Evolutionary conservation across 805 yeast species (phyloP).

Genomic region (Debaryomyces hansenii): DNA sequence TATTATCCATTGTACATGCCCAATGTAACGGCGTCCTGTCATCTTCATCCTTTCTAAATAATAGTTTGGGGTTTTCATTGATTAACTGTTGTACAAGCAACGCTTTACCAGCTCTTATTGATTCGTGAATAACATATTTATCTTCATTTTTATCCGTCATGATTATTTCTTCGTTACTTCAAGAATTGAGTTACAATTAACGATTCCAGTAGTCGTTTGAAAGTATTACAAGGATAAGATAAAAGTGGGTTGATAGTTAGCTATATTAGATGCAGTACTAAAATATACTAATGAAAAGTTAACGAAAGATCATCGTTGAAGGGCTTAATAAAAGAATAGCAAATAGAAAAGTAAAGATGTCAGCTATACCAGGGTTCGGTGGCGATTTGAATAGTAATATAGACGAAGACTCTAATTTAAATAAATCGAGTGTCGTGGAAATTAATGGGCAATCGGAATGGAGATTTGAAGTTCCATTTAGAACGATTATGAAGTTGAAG

Average conservation of each 20-base stretch:
- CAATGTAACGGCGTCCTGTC: slow-evolving; percentile 83
- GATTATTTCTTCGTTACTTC: too few species aligned
- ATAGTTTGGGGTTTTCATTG: slow-evolving; percentile 47
- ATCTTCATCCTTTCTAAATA: slow-evolving; percentile 60
- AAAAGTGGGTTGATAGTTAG: too few species aligned
- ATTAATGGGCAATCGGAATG: slow-evolving; percentile 59
- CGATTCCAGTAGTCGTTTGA: too few species aligned
- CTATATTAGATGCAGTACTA: too few species aligned
- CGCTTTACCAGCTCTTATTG: slow-evolving; percentile 62
- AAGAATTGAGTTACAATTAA: too few species aligned
- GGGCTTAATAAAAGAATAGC: too few species aligned
- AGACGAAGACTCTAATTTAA: slow-evolving; percentile 1
- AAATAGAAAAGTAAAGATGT: slow-evolving; percentile 4
- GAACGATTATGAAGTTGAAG: slow-evolving; percentile 49
- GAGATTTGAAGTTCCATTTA: slow-evolving; percentile 69
- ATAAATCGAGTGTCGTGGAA: slow-evolving; percentile 16
- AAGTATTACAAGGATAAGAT: too few species aligned
- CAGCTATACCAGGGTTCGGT: slow-evolving; percentile 11
- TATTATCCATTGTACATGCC: slow-evolving; percentile 71
- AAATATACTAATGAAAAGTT: background rate
- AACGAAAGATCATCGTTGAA: too few species aligned
- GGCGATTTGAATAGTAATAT: slow-evolving; percentile 4
- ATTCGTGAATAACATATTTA: slow-evolving; percentile 49
- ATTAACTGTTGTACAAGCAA: slow-evolving; percentile 53
- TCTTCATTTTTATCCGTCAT: background rate